Evolutionary conservation across 106 monocot species (phyloP), one percentile per base, ranked within the genome.

Genomic region (Acorus calamus): DNA sequence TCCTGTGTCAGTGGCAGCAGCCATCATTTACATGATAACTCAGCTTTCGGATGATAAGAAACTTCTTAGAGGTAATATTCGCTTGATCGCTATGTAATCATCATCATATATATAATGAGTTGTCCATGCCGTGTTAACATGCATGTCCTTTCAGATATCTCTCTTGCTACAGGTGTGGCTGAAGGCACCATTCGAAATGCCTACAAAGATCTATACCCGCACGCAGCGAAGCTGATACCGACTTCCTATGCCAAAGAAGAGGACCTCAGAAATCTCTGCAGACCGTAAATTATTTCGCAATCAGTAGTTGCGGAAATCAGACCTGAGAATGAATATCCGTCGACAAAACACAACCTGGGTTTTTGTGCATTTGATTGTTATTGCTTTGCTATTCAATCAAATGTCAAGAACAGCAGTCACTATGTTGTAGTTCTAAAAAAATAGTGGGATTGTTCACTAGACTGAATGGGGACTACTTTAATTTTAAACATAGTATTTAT

Each of bases 1-100:
- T 7, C 64, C 64, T 2, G 11, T 64, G 6, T 64, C 64, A 0
- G 64, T 64, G 45, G 64, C 64, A 7, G 64, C 64, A 14, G 64
- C 64, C 4, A 51, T 64, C 9, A 64, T 64, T 49, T 64, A 64
- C 64, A 64, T 64, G 64, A 64, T 64, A 11, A 64, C 64, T n/a
- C 64, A 64, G 50, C 50, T 64, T 8, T 64, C 64, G n/a, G 64
- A 64, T 49, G 64, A 64, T 8, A 64, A 64, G 64, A 64, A 64
- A 51, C 64, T 50, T 14, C 64, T 64, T 51, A 64, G 64, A 64
- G 64, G 14, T 48, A 8, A 49, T 49, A 14, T 42, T 42, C 2
- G 10, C 2, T 7, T 47, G 9, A 9, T 14, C 47, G 45, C 4
- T 7, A 2, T 6, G 45, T 9, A 61, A 13, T 41, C 60, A 8